phyloP scores from a whole-genome alignment of 2,329 filamentous ascomycete genomes.

The Chaetoscypha palmicola region DNA sequence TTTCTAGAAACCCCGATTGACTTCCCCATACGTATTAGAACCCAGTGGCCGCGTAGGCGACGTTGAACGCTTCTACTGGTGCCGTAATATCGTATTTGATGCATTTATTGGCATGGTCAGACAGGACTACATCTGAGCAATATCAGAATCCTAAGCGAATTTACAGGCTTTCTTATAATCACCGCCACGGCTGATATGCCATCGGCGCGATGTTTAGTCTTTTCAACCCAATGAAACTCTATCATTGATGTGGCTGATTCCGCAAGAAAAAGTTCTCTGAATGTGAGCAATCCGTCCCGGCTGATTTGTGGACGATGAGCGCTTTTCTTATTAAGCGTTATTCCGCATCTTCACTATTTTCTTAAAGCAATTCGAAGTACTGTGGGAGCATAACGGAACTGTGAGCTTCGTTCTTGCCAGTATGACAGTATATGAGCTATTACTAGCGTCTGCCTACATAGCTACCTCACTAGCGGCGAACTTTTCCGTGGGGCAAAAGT shows the following conservation, averaged over 20 bases:
- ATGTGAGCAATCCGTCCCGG: slow-evolving; percentile 18
- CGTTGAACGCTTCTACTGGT: neutral
- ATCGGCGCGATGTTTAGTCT: slow-evolving; percentile 13
- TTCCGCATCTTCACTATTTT: too few species aligned
- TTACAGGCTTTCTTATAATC: slow-evolving; percentile 1
- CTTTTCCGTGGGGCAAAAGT: slow-evolving; percentile 15
- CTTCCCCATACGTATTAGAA: neutral
- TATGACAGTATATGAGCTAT: slow-evolving; percentile 12
- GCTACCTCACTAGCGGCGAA: slow-evolving; percentile 4
- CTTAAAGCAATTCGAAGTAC: too few species aligned
- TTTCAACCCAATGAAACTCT: slow-evolving; percentile 37
- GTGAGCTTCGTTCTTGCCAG: slow-evolving; percentile 3
- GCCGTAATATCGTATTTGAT: slow-evolving; percentile 1
- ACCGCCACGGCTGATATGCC: slow-evolving; percentile 15
- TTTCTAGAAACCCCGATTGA: neutral
- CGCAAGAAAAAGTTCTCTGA: slow-evolving; percentile 50
- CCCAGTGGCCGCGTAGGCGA: neutral
- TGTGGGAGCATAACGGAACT: too few species aligned
- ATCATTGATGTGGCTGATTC: slow-evolving; percentile 44
- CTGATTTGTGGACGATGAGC: neutral
- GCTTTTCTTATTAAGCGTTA: neutral
- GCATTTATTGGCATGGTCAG: slow-evolving; percentile 14
- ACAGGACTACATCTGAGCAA: slow-evolving; percentile 8
- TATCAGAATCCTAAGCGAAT: slow-evolving; percentile 13
- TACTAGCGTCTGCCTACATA: slow-evolving; percentile 8